Conservation (phyloP, 176 grass and related monocot genomes). For the Musa acuminata region DNA sequence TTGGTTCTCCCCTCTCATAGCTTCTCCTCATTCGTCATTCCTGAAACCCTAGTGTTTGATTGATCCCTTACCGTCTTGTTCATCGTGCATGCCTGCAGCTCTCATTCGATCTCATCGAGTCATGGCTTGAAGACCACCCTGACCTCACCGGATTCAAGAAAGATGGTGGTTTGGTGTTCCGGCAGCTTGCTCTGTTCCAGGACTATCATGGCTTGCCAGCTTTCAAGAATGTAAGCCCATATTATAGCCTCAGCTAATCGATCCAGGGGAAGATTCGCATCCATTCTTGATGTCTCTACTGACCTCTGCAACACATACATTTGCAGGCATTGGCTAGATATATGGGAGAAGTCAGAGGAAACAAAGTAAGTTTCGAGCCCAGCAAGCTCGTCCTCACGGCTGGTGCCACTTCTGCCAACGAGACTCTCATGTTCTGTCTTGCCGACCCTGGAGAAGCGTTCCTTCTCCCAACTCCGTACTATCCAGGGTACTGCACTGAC, state of each 20-base stretch:
- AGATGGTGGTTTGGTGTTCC: constrained; percentile 44
- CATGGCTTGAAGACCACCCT: constrained; percentile 57
- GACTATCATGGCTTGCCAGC: constrained; percentile 77
- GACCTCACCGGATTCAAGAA: constrained; percentile 43
- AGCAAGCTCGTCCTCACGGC: constrained; percentile 72
- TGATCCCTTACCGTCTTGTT: neutral
- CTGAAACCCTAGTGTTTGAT: neutral
- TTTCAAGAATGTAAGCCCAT: constrained; percentile 58
- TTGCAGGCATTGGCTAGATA: constrained; percentile 64
- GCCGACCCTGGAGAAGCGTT: constrained; percentile 69
- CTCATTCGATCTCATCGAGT: constrained; percentile 74
- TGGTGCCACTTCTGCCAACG: constrained; percentile 83
- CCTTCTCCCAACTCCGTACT: constrained; percentile 83
- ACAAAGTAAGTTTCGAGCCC: constrained; percentile 52
- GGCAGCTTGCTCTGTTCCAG: constrained; percentile 91
- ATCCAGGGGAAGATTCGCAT: too few relatives aligned
- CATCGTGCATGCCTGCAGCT: constrained; percentile 26
- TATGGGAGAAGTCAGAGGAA: constrained; percentile 61
- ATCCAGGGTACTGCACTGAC: constrained; percentile 52
- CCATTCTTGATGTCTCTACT: neutral
- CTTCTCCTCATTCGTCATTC: neutral
- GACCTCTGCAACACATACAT: neutral
- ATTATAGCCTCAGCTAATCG: neutral
- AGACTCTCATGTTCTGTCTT: constrained; percentile 78
- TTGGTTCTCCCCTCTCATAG: neutral